phyloP scores from a whole-genome alignment of 2,329 filamentous ascomycete species.

The Diaporthe batatas region DNA sequence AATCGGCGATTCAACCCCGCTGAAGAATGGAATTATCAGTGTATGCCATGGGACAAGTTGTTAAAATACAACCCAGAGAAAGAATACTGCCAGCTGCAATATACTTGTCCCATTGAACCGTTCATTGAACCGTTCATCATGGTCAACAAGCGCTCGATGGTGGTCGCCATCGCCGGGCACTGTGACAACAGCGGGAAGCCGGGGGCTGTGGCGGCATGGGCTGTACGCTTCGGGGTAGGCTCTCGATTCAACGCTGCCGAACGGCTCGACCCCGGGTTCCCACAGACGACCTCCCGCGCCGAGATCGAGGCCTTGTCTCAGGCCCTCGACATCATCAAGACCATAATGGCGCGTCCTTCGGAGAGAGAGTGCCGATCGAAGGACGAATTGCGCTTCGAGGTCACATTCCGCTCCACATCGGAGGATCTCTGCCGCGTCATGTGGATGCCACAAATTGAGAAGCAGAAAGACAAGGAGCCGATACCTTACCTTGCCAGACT shows the following conservation, averaged over 20 bases:
- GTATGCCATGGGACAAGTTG: constrained; percentile 2
- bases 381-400: background rate
- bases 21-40: background rate
- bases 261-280: constrained; percentile 26
- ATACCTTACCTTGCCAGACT: constrained; percentile 40
- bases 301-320: constrained; percentile 45
- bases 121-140: too few species aligned
- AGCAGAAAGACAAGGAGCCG: constrained; percentile 21
- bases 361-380: too few species aligned
- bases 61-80: constrained; percentile 1
- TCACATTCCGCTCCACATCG: constrained; percentile 43
- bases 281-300: constrained; percentile 43
- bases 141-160: constrained; percentile 38
- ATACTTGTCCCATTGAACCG: background rate
- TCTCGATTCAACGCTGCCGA: constrained; percentile 44
- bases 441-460: constrained; percentile 42
- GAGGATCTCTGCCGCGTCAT: constrained; percentile 43
- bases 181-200: constrained; percentile 45
- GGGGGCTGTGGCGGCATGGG: constrained; percentile 45
- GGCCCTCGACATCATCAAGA: constrained; percentile 39
- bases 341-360: background rate
- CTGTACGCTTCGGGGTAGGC: constrained; percentile 46
- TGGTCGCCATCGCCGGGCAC: constrained; percentile 47
- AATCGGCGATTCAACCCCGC: constrained; percentile 28
- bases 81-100: constrained; percentile 15